Conservation (phyloP, 139 green algal species). For the Chlorella sp. region DNA sequence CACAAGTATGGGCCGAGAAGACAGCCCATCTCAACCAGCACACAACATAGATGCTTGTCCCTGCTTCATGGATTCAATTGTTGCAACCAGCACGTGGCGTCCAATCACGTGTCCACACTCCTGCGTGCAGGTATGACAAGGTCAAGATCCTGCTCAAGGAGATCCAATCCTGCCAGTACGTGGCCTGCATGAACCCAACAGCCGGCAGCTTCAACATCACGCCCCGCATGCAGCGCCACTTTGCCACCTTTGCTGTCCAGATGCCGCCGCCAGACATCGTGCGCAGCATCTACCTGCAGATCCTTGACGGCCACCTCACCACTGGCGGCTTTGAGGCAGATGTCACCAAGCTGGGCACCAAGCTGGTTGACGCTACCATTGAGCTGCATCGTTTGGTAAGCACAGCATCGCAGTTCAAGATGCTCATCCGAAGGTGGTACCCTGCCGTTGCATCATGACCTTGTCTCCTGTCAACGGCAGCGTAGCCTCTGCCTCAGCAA, state of each 20-base stretch:
- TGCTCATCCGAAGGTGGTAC: too few species aligned
- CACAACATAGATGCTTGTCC: too few species aligned
- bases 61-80: too few species aligned
- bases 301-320: conserved; percentile 61
- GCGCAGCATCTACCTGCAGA: conserved; percentile 52
- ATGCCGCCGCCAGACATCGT: conserved; percentile 72
- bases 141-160: conserved; percentile 86
- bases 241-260: conserved; percentile 80
- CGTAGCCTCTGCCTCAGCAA: too few species aligned
- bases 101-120: too few species aligned
- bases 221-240: conserved; percentile 88
- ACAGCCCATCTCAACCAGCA: too few species aligned
- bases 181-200: conserved; percentile 85
- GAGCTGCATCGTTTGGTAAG: conserved; percentile 64
- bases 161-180: conserved; percentile 70
- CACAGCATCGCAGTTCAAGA: too few species aligned
- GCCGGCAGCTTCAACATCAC: conserved; percentile 87
- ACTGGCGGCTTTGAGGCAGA: conserved; percentile 61
- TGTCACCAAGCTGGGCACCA: conserved; percentile 48
- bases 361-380: conserved; percentile 79
- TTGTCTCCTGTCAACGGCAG: too few species aligned
- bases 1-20: too few species aligned
- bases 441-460: too few species aligned
- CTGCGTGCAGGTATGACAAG: conserved; percentile 76
- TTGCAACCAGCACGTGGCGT: too few species aligned